Evolutionary conservation across 1,139 yeast genomes (phyloP).

Genomic region (Pichia sp.): DNA sequence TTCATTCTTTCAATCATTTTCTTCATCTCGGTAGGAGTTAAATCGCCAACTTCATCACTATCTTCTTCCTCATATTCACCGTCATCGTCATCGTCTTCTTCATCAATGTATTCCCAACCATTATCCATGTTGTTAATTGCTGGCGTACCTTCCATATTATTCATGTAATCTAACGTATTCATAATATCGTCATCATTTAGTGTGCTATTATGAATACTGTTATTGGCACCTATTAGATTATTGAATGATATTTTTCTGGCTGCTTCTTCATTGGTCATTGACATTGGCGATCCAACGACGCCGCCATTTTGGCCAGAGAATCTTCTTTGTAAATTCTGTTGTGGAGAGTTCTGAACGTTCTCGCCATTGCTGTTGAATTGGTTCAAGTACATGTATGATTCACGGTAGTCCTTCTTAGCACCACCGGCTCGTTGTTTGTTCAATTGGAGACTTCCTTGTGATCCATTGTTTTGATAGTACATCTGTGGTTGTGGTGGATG

Average conservation of each 20-base stretch:
- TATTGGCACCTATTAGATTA: conserved; percentile 15
- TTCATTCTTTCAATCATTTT: conserved; percentile 13
- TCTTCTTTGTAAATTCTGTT: conserved; percentile 8
- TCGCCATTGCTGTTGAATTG: neutral
- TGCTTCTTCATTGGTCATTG: conserved; percentile 12
- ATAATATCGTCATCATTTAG: neutral
- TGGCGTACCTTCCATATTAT: conserved; percentile 5
- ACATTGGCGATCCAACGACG: conserved; percentile 20
- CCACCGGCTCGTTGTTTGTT: neutral
- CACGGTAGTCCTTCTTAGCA: conserved; percentile 13
- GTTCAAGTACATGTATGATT: conserved; percentile 20
- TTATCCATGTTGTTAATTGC: conserved; percentile 5
- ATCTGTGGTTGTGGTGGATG: neutral
- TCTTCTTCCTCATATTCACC: conserved; percentile 13
- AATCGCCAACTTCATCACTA: neutral
- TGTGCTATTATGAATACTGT: neutral
- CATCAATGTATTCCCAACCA: conserved; percentile 19
- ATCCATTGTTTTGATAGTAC: neutral
- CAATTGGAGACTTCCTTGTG: neutral
- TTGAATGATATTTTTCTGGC: conserved; percentile 16
- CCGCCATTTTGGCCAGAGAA: conserved; percentile 16
- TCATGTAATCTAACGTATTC: conserved; percentile 4
- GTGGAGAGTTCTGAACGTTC: conserved; percentile 7
- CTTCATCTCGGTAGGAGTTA: conserved; percentile 1
- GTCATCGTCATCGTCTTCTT: conserved; percentile 2